Percentiles rank a stretch among this genome's conserved stretches.
Conservation (phyloP, 371 early-diverging fungal species). For the Syncephalis fuscata region DNA sequence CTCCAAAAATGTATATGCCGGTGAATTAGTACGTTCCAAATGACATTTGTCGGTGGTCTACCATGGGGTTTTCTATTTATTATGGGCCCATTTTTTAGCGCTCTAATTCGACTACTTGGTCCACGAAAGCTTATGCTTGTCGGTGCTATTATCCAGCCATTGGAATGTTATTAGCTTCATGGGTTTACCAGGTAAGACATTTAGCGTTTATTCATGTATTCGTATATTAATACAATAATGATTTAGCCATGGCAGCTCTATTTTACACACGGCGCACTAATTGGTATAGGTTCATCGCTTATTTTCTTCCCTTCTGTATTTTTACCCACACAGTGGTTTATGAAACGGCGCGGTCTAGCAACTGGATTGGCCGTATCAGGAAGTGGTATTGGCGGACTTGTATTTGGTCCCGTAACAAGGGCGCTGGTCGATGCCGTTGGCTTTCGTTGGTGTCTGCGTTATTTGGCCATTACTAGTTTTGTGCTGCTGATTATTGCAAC, state of each 20-base stretch:
- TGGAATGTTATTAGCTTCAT: constrained; percentile 6
- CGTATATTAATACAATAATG: constrained; percentile 24
- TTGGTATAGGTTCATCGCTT: constrained; percentile 37
- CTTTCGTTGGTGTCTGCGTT: constrained; percentile 25
- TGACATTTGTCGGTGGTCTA: constrained; percentile 19
- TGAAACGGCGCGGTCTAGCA: constrained; percentile 45
- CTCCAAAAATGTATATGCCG: neutral
- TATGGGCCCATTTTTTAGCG: neutral
- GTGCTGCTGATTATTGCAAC: constrained; percentile 15
- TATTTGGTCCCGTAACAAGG: constrained; percentile 27
- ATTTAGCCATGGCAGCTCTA: constrained; percentile 35
- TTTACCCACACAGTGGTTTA: constrained; percentile 58
- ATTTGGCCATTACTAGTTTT: constrained; percentile 15
- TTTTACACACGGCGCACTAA: constrained; percentile 46
- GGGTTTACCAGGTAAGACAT: constrained; percentile 2
- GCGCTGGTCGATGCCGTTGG: constrained; percentile 20
- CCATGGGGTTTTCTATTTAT: constrained; percentile 20
- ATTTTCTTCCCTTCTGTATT: constrained; percentile 43
- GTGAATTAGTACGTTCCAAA: neutral
- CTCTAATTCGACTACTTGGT: constrained; percentile 1
- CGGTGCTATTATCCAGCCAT: neutral
- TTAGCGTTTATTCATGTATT: neutral
- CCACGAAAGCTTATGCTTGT: neutral
- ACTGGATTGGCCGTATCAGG: constrained; percentile 61
- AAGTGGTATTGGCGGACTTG: constrained; percentile 40